Evolutionary conservation across 169 alveolate species (phyloP).

Genomic region (Cryptosporidium baileyi): DNA sequence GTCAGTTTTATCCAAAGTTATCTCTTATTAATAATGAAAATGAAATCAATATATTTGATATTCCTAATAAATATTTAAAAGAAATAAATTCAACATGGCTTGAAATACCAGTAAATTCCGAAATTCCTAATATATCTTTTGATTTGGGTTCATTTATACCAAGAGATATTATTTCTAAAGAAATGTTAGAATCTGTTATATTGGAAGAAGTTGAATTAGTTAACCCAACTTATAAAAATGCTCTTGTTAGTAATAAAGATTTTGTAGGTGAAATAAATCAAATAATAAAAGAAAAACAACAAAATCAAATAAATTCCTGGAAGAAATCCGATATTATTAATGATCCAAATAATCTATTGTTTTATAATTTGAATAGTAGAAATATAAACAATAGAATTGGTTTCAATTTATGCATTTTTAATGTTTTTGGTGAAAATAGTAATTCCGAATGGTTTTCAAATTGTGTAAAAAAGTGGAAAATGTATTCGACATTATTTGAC

Average conservation of each 20-base stretch:
- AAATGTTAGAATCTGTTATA: slow-evolving; percentile 24
- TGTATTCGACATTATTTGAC: slow-evolving; percentile 15
- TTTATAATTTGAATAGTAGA: neutral
- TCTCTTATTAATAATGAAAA: neutral
- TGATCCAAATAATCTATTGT: slow-evolving; percentile 29
- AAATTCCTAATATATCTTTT: slow-evolving; percentile 17
- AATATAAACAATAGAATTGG: neutral
- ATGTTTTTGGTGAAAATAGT: neutral
- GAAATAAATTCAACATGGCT: slow-evolving; percentile 23
- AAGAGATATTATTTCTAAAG: slow-evolving; percentile 55
- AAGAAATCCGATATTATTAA: slow-evolving; percentile 8
- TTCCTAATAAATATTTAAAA: neutral
- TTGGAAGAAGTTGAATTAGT: slow-evolving; percentile 31
- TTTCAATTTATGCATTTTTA: slow-evolving; percentile 23
- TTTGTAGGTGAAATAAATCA: neutral
- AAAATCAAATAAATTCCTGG: slow-evolving; percentile 6
- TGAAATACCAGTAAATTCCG: slow-evolving; percentile 49
- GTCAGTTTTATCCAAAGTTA: slow-evolving; percentile 17
- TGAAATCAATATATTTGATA: neutral
- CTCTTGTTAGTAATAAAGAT: neutral
- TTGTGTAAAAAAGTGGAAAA: slow-evolving; percentile 40
- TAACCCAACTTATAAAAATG: neutral
- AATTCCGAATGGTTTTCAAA: slow-evolving; percentile 29
- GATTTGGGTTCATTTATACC: slow-evolving; percentile 48
- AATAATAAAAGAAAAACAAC: slow-evolving; percentile 31